A percentile compares a stretch with the other conserved stretches of the same genome.
Evolutionary conservation across 306 rosid species (phyloP).

Genomic region (Lotus japonicus): DNA sequence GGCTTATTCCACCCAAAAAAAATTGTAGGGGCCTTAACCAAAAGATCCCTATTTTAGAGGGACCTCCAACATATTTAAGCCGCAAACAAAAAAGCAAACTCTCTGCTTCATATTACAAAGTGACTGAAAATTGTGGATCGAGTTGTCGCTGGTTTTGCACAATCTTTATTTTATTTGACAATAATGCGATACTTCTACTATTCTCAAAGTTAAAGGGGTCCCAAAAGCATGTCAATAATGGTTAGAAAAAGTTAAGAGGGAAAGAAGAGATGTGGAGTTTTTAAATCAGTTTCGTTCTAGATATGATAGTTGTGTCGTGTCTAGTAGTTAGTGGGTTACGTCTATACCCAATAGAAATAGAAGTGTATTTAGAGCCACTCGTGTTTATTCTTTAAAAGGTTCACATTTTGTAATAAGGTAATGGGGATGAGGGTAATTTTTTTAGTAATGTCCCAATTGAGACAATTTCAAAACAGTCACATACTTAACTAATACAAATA

Average conservation of each 20-base stretch:
- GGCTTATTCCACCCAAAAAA: too few species aligned
- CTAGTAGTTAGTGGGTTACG: conserved; percentile 5
- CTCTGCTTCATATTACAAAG: conserved; percentile 9
- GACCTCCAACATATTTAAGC: too few species aligned
- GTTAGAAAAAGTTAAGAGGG: conserved; percentile 12
- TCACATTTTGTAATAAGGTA: too few species aligned
- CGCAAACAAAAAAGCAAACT: conserved; percentile 8
- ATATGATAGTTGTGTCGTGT: conserved; percentile 18
- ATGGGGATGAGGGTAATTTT: too few species aligned
- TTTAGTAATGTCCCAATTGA: too few species aligned
- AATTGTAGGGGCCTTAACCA: too few species aligned
- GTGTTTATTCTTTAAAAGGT: conserved; percentile 9
- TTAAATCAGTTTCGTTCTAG: conserved; percentile 13
- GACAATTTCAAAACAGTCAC: too few species aligned
- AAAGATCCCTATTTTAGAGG: too few species aligned
- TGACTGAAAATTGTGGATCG: conserved; percentile 2
- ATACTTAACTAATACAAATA: too few species aligned
- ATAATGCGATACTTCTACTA: conserved; percentile 16
- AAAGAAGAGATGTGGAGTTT: conserved; percentile 8
- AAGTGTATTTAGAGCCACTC: conserved; percentile 16
- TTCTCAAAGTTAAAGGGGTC: conserved; percentile 7
- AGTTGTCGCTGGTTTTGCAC: conserved; percentile 14
- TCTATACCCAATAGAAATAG: neutral
- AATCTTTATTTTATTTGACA: conserved; percentile 8
- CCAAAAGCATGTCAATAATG: conserved; percentile 16